Evolutionary conservation across 179 eudicot species (phyloP).

Genomic region (Amaranthus tricolor): DNA sequence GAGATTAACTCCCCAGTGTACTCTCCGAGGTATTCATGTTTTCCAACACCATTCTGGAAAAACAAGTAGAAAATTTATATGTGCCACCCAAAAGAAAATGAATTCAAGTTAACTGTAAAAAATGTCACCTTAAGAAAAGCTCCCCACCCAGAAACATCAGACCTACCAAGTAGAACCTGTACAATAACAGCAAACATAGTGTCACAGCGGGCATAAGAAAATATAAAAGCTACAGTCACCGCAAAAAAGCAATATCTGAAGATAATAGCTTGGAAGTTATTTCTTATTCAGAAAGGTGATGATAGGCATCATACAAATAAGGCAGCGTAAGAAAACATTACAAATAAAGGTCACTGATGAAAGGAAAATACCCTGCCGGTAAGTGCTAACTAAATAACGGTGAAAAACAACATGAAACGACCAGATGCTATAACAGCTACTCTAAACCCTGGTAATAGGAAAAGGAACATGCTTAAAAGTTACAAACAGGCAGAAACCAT

Average conservation of each 20-base stretch:
- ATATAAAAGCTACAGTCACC: background rate
- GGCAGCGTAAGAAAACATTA: too few relatives aligned
- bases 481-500: background rate
- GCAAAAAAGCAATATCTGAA: background rate
- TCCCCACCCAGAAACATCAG: constrained; percentile 99
- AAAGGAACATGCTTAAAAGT: background rate
- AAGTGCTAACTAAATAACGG: background rate
- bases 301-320: background rate
- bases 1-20: constrained; percentile 97
- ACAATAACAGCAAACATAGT: constrained; percentile 8
- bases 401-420: background rate
- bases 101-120: background rate
- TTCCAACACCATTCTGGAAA: constrained; percentile 71
- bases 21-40: constrained; percentile 96
- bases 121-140: constrained; percentile 86
- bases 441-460: background rate
- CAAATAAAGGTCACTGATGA: too few relatives aligned
- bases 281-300: background rate
- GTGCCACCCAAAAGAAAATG: constrained; percentile 3
- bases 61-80: constrained; percentile 10
- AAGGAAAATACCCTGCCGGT: background rate
- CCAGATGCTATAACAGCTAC: background rate
- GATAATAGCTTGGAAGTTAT: background rate
- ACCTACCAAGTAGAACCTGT: constrained; percentile 93
- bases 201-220: constrained; percentile 14